A percentile compares a stretch with the other conserved stretches of the same genome.
phyloP scores from a whole-genome alignment of 2,329 filamentous ascomycete genomes.

The Cordyceps tenuipes region DNA sequence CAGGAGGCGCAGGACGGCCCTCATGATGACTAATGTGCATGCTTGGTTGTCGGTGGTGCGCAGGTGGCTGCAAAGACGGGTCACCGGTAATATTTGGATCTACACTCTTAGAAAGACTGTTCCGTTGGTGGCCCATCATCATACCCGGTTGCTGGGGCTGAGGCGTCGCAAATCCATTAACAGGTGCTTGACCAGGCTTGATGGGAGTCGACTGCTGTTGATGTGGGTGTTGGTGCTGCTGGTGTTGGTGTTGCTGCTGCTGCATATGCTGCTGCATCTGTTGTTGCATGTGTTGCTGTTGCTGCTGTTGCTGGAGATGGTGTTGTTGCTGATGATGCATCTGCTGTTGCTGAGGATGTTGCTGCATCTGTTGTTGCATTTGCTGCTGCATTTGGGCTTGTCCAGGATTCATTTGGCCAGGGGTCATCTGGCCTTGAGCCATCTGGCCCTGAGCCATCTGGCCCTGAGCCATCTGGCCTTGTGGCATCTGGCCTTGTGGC shows the following conservation, averaged over 20 bases:
- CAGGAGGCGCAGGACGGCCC: constrained; percentile 19
- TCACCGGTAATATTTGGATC: constrained; percentile 27
- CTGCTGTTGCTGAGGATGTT: constrained; percentile 34
- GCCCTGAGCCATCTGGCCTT: constrained; percentile 10
- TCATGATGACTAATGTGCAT: constrained; percentile 29
- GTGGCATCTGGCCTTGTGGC: constrained; percentile 16
- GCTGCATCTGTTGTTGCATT: constrained; percentile 25
- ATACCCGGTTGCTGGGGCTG: constrained; percentile 20
- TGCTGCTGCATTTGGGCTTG: constrained; percentile 20
- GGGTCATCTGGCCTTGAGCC: constrained; percentile 16
- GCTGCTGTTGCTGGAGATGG: constrained; percentile 25
- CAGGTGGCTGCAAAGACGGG: constrained; percentile 24
- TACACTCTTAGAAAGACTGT: constrained; percentile 43
- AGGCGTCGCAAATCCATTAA: constrained; percentile 31
- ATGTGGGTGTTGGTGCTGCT: not conserved
- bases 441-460: too few relatives aligned
- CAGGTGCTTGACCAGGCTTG: constrained; percentile 29
- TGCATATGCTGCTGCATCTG: constrained; percentile 18
- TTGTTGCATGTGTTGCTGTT: constrained; percentile 29
- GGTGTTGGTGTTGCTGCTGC: constrained; percentile 16
- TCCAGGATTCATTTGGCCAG: constrained; percentile 20
- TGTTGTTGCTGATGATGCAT: constrained; percentile 23
- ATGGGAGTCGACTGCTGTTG: constrained; percentile 25
- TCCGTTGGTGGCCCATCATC: constrained; percentile 35
- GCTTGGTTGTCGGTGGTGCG: constrained; percentile 26